phyloP scores from a whole-genome alignment of 208 protist genomes.

The Porcisia hertigi region DNA sequence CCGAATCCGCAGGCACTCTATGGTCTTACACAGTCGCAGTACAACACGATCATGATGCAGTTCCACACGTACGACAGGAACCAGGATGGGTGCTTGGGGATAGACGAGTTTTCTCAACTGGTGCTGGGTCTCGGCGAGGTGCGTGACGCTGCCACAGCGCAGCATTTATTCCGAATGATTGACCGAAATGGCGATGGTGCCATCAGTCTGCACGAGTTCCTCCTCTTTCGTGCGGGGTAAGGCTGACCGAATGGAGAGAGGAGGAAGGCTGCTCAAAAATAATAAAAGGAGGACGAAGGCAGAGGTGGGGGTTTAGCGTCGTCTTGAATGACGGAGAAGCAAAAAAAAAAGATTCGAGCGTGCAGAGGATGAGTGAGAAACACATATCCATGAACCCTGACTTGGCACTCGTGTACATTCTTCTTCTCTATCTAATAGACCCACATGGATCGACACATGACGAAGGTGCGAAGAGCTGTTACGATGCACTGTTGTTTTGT shows the following conservation, averaged over 20 bases:
- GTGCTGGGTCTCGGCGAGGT: constrained; percentile 58
- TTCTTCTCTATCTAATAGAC: not conserved
- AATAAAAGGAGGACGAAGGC: not conserved
- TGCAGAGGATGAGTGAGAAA: not conserved
- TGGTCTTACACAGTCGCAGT: constrained; percentile 74
- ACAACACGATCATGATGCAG: constrained; percentile 90
- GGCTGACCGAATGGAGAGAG: constrained; percentile 1
- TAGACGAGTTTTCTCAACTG: constrained; percentile 65
- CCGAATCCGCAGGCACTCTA: constrained; percentile 76
- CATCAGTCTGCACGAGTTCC: constrained; percentile 81
- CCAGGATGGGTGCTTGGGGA: constrained; percentile 61
- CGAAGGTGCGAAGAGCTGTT: not conserved
- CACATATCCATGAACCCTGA: not conserved
- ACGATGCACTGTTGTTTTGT: not conserved
- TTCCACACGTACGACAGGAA: constrained; percentile 78
- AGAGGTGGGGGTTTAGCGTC: not conserved
- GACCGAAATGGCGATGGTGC: constrained; percentile 44
- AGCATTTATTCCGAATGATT: constrained; percentile 62
- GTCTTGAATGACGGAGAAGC: not conserved
- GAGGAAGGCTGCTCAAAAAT: not conserved
- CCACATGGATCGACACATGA: not conserved
- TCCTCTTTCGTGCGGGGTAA: constrained; percentile 54
- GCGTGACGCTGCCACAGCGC: constrained; percentile 26
- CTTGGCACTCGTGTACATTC: too few species aligned
- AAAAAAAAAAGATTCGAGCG: not conserved